A percentile compares a stretch with the other conserved stretches of the same genome.
Conservation (phyloP, 2,329 filamentous ascomycete species). For the Talaromyces marneffei region DNA sequence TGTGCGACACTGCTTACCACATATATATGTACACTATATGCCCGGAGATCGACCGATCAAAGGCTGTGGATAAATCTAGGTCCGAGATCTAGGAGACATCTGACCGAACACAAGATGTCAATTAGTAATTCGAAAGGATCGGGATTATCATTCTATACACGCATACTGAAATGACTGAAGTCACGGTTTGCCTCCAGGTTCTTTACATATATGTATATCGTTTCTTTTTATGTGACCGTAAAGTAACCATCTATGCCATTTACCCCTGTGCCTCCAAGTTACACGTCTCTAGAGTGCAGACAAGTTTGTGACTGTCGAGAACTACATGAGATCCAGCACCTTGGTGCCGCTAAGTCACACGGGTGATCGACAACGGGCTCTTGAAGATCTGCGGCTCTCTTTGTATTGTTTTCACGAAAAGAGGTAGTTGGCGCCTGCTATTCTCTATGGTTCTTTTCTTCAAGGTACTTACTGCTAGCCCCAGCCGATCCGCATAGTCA, state of each 20-base stretch:
- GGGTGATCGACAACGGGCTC: not conserved
- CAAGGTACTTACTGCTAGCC: not conserved
- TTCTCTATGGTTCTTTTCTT: not conserved
- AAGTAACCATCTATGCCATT: not conserved
- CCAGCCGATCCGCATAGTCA: not conserved
- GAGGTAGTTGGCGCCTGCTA: not conserved
- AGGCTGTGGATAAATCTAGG: not conserved
- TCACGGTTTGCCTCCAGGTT: not conserved
- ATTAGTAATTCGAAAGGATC: not conserved
- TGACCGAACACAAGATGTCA: not conserved
- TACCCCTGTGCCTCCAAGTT: not conserved
- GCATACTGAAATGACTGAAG: not conserved
- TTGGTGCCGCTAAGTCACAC: slow-evolving; percentile 8
- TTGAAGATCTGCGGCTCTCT: slow-evolving; percentile 1
- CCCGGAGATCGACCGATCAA: not conserved
- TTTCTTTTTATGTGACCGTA: not conserved
- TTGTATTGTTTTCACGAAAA: not conserved
- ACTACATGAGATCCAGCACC: slow-evolving; percentile 3
- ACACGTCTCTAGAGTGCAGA: not conserved
- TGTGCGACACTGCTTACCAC: not conserved
- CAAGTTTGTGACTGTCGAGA: not conserved
- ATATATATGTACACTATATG: not conserved
- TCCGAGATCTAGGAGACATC: not conserved
- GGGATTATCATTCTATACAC: not conserved
- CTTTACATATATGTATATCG: not conserved